phyloP scores from a whole-genome alignment of 2,329 filamentous ascomycete genomes.

The Trichophyton benhamiae region DNA sequence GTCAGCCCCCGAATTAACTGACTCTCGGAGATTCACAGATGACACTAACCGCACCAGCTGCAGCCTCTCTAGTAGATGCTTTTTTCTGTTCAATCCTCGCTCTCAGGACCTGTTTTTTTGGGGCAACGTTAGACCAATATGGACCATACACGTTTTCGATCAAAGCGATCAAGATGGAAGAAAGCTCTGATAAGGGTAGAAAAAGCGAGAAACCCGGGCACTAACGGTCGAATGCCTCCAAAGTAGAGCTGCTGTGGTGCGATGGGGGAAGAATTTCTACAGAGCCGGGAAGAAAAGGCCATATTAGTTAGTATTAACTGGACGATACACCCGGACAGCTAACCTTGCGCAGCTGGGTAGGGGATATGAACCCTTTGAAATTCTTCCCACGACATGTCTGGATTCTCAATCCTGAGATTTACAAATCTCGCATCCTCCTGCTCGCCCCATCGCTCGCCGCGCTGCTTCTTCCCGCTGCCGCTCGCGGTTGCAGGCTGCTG shows the following conservation, averaged over 20 bases:
- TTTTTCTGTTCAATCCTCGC: constrained; percentile 1
- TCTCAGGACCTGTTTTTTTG: background rate
- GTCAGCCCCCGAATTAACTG: background rate
- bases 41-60: background rate
- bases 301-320: background rate
- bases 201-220: background rate
- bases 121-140: background rate
- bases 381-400: background rate
- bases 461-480: background rate
- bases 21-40: background rate
- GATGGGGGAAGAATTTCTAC: background rate
- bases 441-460: background rate
- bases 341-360: background rate
- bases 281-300: background rate
- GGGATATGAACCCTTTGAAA: background rate
- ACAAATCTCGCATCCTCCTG: background rate
- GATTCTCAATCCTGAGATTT: background rate
- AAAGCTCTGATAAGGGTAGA: background rate
- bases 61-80: background rate
- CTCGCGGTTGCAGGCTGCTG: background rate
- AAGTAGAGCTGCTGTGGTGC: background rate
- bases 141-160: background rate
- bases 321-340: background rate
- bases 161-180: background rate
- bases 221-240: background rate